Evolutionary conservation across 2,329 filamentous ascomycete species (phyloP).

Genomic region (Arachnopeziza araneosa): DNA sequence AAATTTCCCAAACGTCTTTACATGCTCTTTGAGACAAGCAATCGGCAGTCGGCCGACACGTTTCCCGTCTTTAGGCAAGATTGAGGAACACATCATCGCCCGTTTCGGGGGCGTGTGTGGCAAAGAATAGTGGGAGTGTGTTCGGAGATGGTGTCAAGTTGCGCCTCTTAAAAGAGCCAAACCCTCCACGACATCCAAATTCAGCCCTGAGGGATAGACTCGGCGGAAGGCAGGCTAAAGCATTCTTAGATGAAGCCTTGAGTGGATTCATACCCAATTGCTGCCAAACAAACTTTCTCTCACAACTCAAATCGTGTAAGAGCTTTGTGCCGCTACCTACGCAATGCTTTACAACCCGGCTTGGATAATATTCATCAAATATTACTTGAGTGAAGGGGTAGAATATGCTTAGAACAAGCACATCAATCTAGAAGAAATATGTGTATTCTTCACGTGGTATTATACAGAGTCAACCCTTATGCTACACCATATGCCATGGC

Average conservation of each 20-base stretch:
- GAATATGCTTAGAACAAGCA: not conserved
- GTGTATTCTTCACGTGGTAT: constrained; percentile 21
- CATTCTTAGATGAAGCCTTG: too few relatives aligned
- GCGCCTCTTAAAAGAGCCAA: too few relatives aligned
- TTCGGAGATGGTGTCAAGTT: not conserved
- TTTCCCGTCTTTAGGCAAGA: not conserved
- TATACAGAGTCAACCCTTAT: constrained; percentile 24
- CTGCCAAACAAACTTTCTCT: too few relatives aligned
- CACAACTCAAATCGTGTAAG: too few relatives aligned
- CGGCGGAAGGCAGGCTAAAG: too few relatives aligned
- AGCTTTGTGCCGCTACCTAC: too few relatives aligned
- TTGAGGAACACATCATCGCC: not conserved
- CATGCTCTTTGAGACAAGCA: not conserved
- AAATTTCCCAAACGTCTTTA: not conserved
- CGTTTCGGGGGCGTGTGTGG: not conserved
- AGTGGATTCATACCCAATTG: too few relatives aligned
- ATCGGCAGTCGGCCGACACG: not conserved
- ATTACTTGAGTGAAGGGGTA: not conserved
- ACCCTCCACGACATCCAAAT: not conserved
- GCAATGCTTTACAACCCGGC: too few relatives aligned
- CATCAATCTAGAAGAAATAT: constrained; percentile 1
- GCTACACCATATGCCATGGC: constrained; percentile 23
- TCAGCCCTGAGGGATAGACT: not conserved
- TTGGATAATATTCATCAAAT: too few relatives aligned
- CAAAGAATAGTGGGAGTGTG: not conserved